phyloP scores from a whole-genome alignment of 2,329 filamentous ascomycete species.

The Pyrenophora tritici-repentis region DNA sequence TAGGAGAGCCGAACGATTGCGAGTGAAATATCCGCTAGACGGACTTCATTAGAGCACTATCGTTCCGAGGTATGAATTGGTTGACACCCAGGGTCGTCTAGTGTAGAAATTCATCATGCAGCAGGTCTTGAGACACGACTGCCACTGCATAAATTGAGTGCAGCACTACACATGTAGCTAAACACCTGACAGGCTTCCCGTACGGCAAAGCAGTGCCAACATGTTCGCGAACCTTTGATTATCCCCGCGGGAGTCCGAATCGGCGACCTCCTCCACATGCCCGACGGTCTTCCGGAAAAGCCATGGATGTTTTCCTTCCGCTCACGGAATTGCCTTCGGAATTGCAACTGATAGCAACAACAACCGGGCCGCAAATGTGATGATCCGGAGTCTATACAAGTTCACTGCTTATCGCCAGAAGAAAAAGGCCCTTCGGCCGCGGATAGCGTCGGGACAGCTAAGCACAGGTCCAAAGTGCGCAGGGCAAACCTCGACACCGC shows the following conservation, averaged over 20 bases:
- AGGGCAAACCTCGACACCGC: constrained; percentile 8
- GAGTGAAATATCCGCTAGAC: constrained; percentile 6
- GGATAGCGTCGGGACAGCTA: constrained; percentile 12
- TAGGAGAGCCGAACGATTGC: constrained; percentile 24
- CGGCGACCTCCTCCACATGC: constrained; percentile 1
- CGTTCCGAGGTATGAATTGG: too few relatives aligned
- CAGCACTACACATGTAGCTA: neutral
- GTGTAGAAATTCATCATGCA: neutral
- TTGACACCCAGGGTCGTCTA: too few relatives aligned
- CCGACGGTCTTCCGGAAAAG: constrained; percentile 5
- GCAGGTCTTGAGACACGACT: neutral
- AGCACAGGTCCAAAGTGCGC: constrained; percentile 5
- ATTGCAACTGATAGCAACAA: neutral
- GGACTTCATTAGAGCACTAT: neutral
- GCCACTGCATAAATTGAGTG: neutral
- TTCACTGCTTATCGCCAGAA: constrained; percentile 7
- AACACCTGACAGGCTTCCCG: neutral
- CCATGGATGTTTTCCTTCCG: neutral
- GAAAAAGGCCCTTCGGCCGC: constrained; percentile 18
- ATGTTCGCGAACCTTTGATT: neutral
- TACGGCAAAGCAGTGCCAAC: constrained; percentile 1
- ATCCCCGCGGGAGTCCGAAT: neutral
- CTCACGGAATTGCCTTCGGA: constrained; percentile 5
- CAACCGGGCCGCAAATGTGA: neutral
- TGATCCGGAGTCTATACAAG: neutral